Conservation (phyloP, 176 grass and related monocot genomes). For the Juncus inflexus region DNA sequence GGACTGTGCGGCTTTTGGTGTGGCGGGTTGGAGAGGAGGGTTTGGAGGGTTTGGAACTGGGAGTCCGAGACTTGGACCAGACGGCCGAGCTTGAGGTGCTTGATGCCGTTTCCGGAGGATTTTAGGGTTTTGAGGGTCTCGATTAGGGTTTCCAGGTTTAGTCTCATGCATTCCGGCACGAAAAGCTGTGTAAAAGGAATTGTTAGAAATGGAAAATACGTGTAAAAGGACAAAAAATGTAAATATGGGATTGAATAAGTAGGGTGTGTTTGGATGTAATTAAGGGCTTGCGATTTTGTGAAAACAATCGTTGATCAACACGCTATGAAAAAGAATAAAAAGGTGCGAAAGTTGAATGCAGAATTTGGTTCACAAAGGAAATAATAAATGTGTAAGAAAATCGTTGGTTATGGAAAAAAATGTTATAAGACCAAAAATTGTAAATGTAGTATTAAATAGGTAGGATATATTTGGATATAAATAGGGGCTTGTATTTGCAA, state of each 20-base stretch:
- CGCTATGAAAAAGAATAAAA: too few species aligned
- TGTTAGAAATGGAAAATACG: background rate
- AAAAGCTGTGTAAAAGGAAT: conserved; percentile 45
- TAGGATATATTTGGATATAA: too few species aligned
- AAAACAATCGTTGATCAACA: too few species aligned
- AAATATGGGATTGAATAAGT: background rate
- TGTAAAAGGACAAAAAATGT: background rate
- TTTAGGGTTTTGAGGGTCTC: conserved; percentile 64
- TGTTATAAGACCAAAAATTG: too few species aligned
- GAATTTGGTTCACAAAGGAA: too few species aligned
- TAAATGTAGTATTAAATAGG: too few species aligned
- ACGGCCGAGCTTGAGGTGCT: conserved; percentile 54
- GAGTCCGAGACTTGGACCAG: conserved; percentile 45
- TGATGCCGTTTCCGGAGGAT: conserved; percentile 41
- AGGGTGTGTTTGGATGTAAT: background rate
- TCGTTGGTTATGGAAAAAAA: too few species aligned
- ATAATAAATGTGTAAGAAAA: too few species aligned
- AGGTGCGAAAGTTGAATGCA: too few species aligned
- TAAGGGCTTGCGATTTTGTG: too few species aligned
- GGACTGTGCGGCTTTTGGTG: conserved; percentile 29
- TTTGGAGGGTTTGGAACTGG: conserved; percentile 52
- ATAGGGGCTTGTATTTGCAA: too few species aligned
- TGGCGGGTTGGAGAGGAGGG: conserved; percentile 46
- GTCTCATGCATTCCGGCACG: conserved; percentile 42
- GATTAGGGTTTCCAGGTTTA: conserved; percentile 64